Base-by-base conservation (phyloP, 139 green algal genomes). In the Pseudopediastrum boryanum region DNA sequence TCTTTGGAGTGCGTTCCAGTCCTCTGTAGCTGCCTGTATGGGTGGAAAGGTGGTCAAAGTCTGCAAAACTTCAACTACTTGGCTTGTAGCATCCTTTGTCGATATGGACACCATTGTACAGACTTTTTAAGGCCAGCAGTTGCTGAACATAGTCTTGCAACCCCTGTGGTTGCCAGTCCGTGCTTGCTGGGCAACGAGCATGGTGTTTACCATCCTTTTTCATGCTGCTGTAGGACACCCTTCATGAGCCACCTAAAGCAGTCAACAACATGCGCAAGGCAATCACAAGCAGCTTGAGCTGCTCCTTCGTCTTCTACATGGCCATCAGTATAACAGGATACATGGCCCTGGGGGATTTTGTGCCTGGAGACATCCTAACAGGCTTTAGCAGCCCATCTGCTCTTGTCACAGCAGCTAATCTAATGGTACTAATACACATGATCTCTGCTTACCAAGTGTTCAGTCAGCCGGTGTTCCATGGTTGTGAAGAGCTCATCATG, bases 371-470 rank as follows among this genome's bases (percentile, higher is more conserved):
- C 52, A 89, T 94, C 46, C 83, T 94, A 38, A 81, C 92, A 27
- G 87, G 81, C 38, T 80, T 94, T 19, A 63, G 27, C 2, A 36
- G 59, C 19, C 83, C 89, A 1, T 4, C 44, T 0, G 52, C 33
- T n/a, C 25, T 94, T 46, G 82, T 90, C 48, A 61, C 68, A 3
- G 58, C 81, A 13, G 89, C 89, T 2, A 91, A 94, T 51, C 43
- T 90, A 16, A 87, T 90, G 81, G 89, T 94, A 27, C 78, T 93
- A 10, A 29, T 91, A 2, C 89, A 94, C 80, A 84, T 94, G 68
- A 75, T 85, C 39, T 84, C 88, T 5, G 85, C 76, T 4, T 72
- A 65, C 48, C 66, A 78, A 42, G 75, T 93, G 35, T 91, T 91
- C 77, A 80, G 77, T 12, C 85, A 89, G 82, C 86, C 86, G 0